phyloP scores from a whole-genome alignment of 2,329 filamentous ascomycete species.

The Teratosphaeria epicoccoides region DNA sequence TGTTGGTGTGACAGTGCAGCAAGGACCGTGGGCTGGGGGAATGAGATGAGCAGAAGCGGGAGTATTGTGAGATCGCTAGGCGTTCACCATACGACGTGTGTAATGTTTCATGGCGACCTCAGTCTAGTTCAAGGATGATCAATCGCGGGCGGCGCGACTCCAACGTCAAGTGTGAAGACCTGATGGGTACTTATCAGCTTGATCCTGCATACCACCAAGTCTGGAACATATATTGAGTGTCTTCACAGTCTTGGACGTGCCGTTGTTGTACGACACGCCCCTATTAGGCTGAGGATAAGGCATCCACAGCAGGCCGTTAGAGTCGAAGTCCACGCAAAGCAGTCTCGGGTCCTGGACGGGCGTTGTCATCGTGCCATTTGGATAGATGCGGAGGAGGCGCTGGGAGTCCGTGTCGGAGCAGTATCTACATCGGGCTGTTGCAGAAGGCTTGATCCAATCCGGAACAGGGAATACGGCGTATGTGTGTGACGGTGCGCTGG shows the following conservation, averaged over 20 bases:
- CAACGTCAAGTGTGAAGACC: background rate
- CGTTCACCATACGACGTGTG: too few species aligned
- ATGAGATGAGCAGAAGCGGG: too few species aligned
- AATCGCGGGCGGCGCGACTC: background rate
- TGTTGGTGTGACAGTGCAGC: too few species aligned
- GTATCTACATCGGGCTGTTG: constrained; percentile 26
- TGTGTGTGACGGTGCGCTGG: constrained; percentile 14
- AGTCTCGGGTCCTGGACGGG: constrained; percentile 21
- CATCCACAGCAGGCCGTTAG: background rate
- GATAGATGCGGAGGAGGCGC: constrained; percentile 18
- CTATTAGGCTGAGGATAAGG: background rate
- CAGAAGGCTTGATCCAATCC: constrained; percentile 26
- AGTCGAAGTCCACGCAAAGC: constrained; percentile 20
- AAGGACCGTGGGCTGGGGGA: too few species aligned
- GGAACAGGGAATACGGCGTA: constrained; percentile 26
- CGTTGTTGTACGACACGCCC: background rate
- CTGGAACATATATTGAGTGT: background rate
- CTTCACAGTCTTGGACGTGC: background rate
- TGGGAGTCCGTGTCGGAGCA: constrained; percentile 26
- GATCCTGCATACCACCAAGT: background rate
- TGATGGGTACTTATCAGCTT: background rate
- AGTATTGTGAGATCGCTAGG: too few species aligned
- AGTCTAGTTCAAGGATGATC: background rate
- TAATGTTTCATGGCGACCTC: too few species aligned
- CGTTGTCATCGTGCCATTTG: constrained; percentile 19